Evolutionary conservation across 352 stramenopile species (phyloP).

Genomic region (Phytophthora rubi): DNA sequence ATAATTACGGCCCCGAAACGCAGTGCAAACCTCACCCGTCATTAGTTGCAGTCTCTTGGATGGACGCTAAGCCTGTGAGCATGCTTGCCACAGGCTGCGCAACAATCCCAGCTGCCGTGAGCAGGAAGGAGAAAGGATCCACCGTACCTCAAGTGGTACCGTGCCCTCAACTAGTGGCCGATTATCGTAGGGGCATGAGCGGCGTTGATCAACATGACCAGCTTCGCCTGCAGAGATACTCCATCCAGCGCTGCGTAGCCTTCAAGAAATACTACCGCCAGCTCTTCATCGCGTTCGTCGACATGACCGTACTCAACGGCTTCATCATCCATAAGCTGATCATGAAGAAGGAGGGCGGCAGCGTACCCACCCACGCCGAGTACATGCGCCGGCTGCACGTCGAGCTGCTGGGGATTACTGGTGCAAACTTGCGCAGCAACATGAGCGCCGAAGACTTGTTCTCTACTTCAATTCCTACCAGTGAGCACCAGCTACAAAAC

Average conservation of each 20-base stretch:
- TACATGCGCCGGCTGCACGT: slow-evolving; percentile 14
- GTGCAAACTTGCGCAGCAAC: neutral
- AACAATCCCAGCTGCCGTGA: neutral
- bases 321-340: slow-evolving; percentile 19
- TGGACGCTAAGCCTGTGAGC: slow-evolving; percentile 1
- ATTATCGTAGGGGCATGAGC: neutral
- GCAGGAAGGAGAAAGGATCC: neutral
- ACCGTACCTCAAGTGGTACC: neutral
- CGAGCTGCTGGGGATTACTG: neutral
- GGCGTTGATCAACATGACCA: neutral
- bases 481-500: too few species aligned
- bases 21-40: neutral
- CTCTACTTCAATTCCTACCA: neutral
- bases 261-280: slow-evolving; percentile 28
- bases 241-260: neutral
- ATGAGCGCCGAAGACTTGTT: slow-evolving; percentile 5
- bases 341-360: slow-evolving; percentile 3
- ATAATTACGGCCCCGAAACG: too few species aligned
- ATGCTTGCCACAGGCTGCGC: slow-evolving; percentile 19
- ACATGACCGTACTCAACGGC: slow-evolving; percentile 17
- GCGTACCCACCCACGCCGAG: neutral
- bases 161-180: neutral
- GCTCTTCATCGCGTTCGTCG: slow-evolving; percentile 21
- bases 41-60: slow-evolving; percentile 2
- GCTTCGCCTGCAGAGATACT: neutral